phyloP scores from a whole-genome alignment of 1,284 basidiomycete genomes.

The Vanrija humicola region DNA sequence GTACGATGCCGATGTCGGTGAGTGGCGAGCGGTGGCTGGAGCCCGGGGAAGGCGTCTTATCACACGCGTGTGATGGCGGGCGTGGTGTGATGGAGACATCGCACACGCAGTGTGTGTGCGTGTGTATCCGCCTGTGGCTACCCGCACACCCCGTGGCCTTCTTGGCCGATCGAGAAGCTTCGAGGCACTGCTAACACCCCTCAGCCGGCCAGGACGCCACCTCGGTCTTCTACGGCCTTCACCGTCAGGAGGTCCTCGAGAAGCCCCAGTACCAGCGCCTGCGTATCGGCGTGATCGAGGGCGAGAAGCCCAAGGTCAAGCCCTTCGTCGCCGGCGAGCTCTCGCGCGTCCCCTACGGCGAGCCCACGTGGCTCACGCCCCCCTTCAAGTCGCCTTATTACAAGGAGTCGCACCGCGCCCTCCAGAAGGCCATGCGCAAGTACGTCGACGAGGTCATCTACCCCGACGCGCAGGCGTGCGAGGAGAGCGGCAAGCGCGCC shows the following conservation, averaged over 20 bases:
- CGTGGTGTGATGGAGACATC: background rate
- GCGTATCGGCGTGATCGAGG: slow-evolving; percentile 65
- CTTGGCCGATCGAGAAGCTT: too few relatives aligned
- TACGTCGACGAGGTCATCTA: slow-evolving; percentile 56
- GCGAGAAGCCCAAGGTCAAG: slow-evolving; percentile 59
- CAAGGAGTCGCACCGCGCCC: slow-evolving; percentile 55
- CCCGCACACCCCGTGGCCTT: too few relatives aligned
- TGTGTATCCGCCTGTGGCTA: too few relatives aligned
- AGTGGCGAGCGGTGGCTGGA: slow-evolving; percentile 36
- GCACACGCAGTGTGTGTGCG: background rate
- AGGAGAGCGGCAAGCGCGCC: slow-evolving; percentile 69
- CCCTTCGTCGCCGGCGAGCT: slow-evolving; percentile 58
- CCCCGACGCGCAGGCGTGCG: slow-evolving; percentile 58
- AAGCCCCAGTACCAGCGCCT: slow-evolving; percentile 68
- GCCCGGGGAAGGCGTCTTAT: background rate
- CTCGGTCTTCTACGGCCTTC: slow-evolving; percentile 76
- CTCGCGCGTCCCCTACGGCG: slow-evolving; percentile 67
- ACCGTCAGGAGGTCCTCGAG: slow-evolving; percentile 70
- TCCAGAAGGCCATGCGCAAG: slow-evolving; percentile 52
- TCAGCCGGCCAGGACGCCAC: slow-evolving; percentile 70
- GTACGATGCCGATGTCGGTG: slow-evolving; percentile 66
- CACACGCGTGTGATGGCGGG: background rate
- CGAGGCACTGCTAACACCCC: slow-evolving; percentile 1
- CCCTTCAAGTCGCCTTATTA: slow-evolving; percentile 83
- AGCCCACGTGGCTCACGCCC: slow-evolving; percentile 74